Evolutionary conservation across 2,329 filamentous ascomycete genomes (phyloP).

Genomic region (Aureobasidium subglaciale): DNA sequence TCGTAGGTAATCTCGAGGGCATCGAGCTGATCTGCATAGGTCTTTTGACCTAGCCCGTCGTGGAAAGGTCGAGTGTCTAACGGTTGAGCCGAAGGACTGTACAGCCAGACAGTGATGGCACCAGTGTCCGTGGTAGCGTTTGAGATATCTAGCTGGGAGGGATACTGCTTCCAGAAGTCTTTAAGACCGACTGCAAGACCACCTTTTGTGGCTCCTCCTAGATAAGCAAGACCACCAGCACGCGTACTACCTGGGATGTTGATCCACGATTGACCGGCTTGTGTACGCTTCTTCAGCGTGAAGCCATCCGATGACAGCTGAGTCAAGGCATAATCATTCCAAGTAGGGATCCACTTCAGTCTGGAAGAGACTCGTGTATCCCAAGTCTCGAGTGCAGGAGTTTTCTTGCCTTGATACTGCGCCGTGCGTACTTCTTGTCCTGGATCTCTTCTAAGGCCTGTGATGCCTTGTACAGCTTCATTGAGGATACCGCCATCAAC

Average conservation of each 20-base stretch:
- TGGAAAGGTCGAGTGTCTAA: not conserved
- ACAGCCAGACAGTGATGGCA: not conserved
- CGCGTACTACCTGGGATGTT: not conserved
- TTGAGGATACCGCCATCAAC: not conserved
- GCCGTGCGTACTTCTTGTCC: not conserved
- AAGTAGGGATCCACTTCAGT: not conserved
- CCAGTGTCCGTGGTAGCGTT: not conserved
- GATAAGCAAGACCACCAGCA: not conserved
- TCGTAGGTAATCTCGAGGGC: not conserved
- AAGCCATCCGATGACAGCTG: not conserved
- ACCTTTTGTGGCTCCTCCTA: not conserved
- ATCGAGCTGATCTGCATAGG: not conserved
- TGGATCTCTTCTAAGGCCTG: not conserved
- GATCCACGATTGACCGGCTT: not conserved
- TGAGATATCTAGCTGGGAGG: not conserved
- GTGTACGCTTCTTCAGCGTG: not conserved
- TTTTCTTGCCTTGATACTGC: not conserved
- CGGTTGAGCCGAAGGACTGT: not conserved
- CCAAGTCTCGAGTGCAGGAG: not conserved
- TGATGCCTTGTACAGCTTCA: not conserved
- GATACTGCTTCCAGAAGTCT: not conserved
- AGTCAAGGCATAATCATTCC: not conserved
- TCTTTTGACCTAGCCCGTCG: not conserved
- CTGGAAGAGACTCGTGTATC: not conserved
- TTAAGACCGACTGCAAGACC: not conserved